Evolutionary conservation across 1,139 yeast species (phyloP).

Genomic region (Nakaseomyces bracarensis): DNA sequence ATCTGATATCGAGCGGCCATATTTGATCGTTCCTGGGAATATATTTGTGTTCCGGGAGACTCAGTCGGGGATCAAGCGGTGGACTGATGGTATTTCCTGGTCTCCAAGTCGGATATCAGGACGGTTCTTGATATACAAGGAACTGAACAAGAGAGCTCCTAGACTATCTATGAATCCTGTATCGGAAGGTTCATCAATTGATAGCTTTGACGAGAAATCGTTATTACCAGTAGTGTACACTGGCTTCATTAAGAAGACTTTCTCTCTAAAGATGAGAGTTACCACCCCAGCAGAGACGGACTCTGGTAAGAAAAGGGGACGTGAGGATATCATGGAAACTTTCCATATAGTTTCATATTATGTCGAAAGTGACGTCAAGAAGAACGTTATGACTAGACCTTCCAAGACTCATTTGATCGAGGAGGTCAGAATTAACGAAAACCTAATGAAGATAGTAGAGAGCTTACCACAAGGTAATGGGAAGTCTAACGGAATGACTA

Average conservation of each 20-base stretch:
- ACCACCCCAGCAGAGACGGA: conserved; percentile 18
- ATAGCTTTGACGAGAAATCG: conserved; percentile 5
- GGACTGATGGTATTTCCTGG: conserved; percentile 96
- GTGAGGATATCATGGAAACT: conserved; percentile 35
- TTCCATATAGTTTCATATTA: conserved; percentile 77
- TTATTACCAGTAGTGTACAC: conserved; percentile 54
- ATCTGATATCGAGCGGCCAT: conserved; percentile 64
- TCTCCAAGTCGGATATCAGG: conserved; percentile 83
- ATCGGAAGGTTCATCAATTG: not conserved
- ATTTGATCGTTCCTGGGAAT: conserved; percentile 64
- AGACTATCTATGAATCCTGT: conserved; percentile 10
- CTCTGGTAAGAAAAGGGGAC: not conserved
- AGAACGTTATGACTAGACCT: conserved; percentile 52
- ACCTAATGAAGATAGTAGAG: conserved; percentile 52
- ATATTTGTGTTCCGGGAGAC: conserved; percentile 82
- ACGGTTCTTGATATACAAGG: conserved; percentile 73
- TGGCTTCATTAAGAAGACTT: conserved; percentile 76
- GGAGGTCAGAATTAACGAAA: conserved; percentile 44
- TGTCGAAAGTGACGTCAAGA: conserved; percentile 60
- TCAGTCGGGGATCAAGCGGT: conserved; percentile 72
- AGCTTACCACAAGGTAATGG: conserved; percentile 36
- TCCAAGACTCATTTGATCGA: conserved; percentile 36
- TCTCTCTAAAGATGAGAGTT: conserved; percentile 44
- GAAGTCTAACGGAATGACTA: not conserved
- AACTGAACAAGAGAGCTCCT: conserved; percentile 40